Conservation (phyloP, 2,329 filamentous ascomycete species). For the Colletotrichum karsti region DNA sequence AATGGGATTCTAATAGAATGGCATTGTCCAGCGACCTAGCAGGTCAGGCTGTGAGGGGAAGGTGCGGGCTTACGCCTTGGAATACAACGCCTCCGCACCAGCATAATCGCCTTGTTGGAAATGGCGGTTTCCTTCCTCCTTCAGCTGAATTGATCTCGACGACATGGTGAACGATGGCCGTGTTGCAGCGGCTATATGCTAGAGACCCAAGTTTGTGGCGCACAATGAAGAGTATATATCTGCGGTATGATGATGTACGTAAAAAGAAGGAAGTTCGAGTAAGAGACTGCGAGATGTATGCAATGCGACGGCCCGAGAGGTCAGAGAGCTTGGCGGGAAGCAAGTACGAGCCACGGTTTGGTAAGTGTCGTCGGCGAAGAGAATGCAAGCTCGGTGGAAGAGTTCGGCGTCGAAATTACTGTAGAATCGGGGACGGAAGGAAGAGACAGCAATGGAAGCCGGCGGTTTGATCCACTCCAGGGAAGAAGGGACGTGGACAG, state of each 20-base stretch:
- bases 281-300: not conserved
- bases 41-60: not conserved
- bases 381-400: not conserved
- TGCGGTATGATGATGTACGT: too few relatives aligned
- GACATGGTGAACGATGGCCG: slow-evolving; percentile 3
- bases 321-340: not conserved
- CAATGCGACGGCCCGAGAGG: too few relatives aligned
- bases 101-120: slow-evolving; percentile 73
- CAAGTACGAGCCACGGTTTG: not conserved
- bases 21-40: too few relatives aligned
- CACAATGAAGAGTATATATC: too few relatives aligned
- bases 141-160: slow-evolving; percentile 51
- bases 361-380: not conserved
- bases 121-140: slow-evolving; percentile 69
- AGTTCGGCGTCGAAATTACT: too few relatives aligned
- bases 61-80: slow-evolving; percentile 67
- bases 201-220: too few relatives aligned
- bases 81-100: slow-evolving; percentile 75
- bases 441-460: not conserved
- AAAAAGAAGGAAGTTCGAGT: too few relatives aligned
- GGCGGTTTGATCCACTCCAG: not conserved
- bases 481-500: not conserved
- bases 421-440: not conserved
- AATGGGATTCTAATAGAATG: not conserved
- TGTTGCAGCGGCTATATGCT: not conserved